A percentile compares a stretch with the other conserved stretches of the same genome.
Evolutionary conservation across 441 rosid species (phyloP).

Genomic region (Bruguiera hainesii): DNA sequence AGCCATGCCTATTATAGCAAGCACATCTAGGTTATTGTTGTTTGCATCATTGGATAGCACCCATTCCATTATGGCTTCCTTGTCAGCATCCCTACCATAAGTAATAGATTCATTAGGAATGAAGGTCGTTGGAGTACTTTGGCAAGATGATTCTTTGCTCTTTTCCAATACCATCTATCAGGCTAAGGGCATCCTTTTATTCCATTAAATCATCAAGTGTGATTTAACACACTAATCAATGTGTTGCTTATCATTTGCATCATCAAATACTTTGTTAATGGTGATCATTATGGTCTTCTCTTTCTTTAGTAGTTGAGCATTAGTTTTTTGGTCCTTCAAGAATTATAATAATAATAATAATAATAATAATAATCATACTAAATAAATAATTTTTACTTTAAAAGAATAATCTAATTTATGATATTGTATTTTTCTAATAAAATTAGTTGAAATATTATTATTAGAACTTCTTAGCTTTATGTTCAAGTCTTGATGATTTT

Average conservation of each 20-base stretch:
- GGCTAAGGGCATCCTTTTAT: constrained; percentile 8
- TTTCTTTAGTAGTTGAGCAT: background rate
- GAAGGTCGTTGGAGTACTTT: constrained; percentile 2
- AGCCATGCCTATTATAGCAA: constrained; percentile 11
- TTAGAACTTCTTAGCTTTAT: no score
- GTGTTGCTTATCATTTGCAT: constrained; percentile 14
- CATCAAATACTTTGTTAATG: constrained; percentile 6
- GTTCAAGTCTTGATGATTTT: no score
- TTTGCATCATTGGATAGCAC: background rate
- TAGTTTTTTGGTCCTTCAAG: constrained; percentile 5
- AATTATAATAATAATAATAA: background rate
- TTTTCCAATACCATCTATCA: background rate
- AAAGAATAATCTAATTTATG: no score
- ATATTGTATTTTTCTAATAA: no score
- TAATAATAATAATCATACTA: no score
- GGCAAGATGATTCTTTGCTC: background rate
- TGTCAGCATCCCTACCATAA: constrained; percentile 14
- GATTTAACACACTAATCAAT: constrained; percentile 1
- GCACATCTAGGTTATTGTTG: background rate
- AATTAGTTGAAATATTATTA: no score
- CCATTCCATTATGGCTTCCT: constrained; percentile 2
- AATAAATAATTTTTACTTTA: no score
- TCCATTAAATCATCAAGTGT: constrained; percentile 3
- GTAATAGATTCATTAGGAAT: constrained; percentile 4
- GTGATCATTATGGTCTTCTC: background rate